Conservation (phyloP, 225 moss, liverwort and hornwort genomes). For the Takakia lepidozioides region DNA sequence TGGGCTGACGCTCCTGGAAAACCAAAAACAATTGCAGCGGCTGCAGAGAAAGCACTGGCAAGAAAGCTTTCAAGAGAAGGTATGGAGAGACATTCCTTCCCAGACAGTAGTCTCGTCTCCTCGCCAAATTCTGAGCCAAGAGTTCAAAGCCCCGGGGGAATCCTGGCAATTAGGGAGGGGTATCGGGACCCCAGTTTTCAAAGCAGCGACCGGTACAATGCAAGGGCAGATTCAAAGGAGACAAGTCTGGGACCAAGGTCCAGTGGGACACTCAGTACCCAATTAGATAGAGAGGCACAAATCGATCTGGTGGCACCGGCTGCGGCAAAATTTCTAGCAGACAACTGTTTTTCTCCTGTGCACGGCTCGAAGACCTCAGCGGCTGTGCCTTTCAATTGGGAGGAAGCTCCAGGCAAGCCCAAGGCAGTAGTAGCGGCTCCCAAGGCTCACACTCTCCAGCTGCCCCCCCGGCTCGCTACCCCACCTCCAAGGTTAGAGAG, state of each 20-base stretch:
- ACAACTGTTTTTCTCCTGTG: conserved; percentile 43
- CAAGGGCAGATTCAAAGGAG: conserved; percentile 24
- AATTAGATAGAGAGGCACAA: conserved; percentile 24
- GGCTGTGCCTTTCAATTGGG: conserved; percentile 79
- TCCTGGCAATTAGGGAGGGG: background rate
- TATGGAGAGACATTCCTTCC: background rate
- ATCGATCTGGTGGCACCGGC: conserved; percentile 73
- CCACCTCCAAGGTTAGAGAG: conserved; percentile 1
- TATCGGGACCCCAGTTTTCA: conserved; percentile 8
- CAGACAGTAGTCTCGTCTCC: conserved; percentile 5
- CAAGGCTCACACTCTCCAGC: conserved; percentile 23
- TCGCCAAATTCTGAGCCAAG: background rate
- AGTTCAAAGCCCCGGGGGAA: conserved; percentile 11
- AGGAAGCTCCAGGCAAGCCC: conserved; percentile 69
- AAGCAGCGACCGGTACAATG: conserved; percentile 39
- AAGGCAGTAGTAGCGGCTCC: conserved; percentile 19
- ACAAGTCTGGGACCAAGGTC: conserved; percentile 26
- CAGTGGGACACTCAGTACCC: conserved; percentile 14
- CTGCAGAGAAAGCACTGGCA: conserved; percentile 41
- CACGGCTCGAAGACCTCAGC: conserved; percentile 39
- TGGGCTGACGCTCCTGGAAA: conserved; percentile 82
- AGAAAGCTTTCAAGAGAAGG: conserved; percentile 39
- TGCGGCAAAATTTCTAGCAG: conserved; percentile 66
- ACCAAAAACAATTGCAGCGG: conserved; percentile 45
- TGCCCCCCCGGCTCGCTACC: conserved; percentile 30